phyloP scores from a whole-genome alignment of 2,329 filamentous ascomycete species.

The Neurospora sp. region DNA sequence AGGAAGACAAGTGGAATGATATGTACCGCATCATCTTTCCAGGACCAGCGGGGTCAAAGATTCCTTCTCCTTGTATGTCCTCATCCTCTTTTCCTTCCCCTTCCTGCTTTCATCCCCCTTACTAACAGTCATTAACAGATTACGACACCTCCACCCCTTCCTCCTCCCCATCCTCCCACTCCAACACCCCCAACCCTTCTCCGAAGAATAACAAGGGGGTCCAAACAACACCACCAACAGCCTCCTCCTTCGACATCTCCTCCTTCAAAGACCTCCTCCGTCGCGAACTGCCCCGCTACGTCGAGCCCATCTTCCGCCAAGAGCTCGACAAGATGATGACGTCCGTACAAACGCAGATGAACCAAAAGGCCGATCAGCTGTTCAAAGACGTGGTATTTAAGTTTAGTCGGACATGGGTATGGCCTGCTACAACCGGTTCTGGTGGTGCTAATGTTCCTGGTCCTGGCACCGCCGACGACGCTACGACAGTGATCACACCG shows the following conservation, averaged over 20 bases:
- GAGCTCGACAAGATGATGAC: constrained; percentile 19
- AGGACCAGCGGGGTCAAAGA: constrained; percentile 4
- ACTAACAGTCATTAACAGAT: constrained; percentile 11
- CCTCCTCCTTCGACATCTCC: constrained; percentile 10
- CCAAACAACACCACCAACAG: constrained; percentile 9
- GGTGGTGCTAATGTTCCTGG: not conserved
- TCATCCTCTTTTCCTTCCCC: not conserved
- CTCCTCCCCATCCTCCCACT: not conserved
- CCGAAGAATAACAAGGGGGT: constrained; percentile 8
- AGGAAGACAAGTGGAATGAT: constrained; percentile 17
- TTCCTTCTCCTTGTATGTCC: constrained; percentile 16
- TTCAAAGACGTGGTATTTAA: constrained; percentile 14
- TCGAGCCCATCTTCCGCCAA: constrained; percentile 23
- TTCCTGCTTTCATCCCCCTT: too few relatives aligned
- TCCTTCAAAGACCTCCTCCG: constrained; percentile 20
- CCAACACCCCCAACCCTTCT: constrained; percentile 11
- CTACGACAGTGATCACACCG: not conserved
- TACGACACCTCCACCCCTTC: constrained; percentile 16
- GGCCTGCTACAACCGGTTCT: constrained; percentile 6
- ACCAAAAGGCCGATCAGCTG: constrained; percentile 17
- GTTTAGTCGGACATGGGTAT: constrained; percentile 16
- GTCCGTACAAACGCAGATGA: constrained; percentile 18
- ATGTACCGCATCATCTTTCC: constrained; percentile 20
- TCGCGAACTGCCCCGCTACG: constrained; percentile 23
- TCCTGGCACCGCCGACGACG: not conserved